Evolutionary conservation across 345 rosid genomes (phyloP).

Genomic region (Trapa incisa): DNA sequence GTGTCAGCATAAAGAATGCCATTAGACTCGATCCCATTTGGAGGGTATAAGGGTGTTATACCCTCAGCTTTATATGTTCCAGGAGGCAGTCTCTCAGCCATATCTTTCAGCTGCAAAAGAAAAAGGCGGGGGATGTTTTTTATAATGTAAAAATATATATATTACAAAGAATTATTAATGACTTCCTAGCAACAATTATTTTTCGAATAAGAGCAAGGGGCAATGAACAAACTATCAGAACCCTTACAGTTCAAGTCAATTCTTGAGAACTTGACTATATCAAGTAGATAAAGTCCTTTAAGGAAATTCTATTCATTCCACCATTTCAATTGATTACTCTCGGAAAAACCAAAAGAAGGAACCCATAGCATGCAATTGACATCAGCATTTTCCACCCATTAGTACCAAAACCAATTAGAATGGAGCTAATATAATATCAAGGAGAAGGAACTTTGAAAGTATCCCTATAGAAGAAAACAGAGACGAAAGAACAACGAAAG

Average conservation of each 20-base stretch:
- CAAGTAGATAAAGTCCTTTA: background rate
- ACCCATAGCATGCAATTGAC: too few relatives aligned
- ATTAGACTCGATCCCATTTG: conserved; percentile 60
- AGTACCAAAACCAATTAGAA: too few relatives aligned
- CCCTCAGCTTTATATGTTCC: conserved; percentile 52
- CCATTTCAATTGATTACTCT: too few relatives aligned
- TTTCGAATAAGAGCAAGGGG: too few relatives aligned
- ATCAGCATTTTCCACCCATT: too few relatives aligned
- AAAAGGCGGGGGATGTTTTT: conserved; percentile 4
- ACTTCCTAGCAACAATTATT: background rate
- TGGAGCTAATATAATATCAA: background rate
- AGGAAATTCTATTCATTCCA: background rate
- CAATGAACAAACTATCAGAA: background rate
- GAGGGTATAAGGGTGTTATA: conserved; percentile 25
- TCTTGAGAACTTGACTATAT: background rate
- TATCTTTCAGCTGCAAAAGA: conserved; percentile 64
- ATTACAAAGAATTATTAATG: too few relatives aligned
- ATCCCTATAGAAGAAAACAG: background rate
- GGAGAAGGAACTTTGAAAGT: conserved; percentile 1
- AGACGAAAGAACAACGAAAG: conserved; percentile 7
- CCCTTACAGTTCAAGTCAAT: background rate
- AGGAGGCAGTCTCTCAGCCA: conserved; percentile 72
- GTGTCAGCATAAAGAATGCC: conserved; percentile 40
- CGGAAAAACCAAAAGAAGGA: too few relatives aligned
- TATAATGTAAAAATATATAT: background rate